phyloP scores from a whole-genome alignment of 163 green algal species.

The Scenedesmus sp. region DNA sequence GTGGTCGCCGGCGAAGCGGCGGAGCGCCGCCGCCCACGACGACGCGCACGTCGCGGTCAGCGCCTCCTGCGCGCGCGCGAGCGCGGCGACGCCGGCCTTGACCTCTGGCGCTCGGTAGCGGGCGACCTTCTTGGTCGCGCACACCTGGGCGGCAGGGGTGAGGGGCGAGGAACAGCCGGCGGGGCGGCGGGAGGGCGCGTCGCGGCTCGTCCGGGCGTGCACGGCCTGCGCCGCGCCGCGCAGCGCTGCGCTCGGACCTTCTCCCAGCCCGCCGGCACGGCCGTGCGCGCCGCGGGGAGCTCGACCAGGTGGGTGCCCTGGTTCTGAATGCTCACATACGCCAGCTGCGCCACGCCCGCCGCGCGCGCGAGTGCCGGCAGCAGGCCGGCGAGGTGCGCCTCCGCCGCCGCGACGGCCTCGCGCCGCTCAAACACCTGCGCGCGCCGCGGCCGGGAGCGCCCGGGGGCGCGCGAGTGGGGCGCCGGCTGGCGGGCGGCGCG shows the following conservation, averaged over 20 bases:
- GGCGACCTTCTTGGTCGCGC: slow-evolving; percentile 54
- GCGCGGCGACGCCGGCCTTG: slow-evolving; percentile 50
- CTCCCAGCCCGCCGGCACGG: slow-evolving; percentile 52
- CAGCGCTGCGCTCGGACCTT: slow-evolving; percentile 50
- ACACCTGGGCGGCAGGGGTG: slow-evolving; percentile 35
- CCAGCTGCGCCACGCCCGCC: slow-evolving; percentile 56
- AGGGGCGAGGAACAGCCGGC: too few relatives aligned
- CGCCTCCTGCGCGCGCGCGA: slow-evolving; percentile 68
- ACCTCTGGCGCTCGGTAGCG: slow-evolving; percentile 86
- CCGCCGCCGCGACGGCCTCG: slow-evolving; percentile 52
- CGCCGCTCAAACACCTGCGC: slow-evolving; percentile 55
- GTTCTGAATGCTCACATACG: slow-evolving; percentile 70
- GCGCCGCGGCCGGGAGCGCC: not conserved
- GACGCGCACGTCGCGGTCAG: slow-evolving; percentile 38
- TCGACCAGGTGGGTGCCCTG: slow-evolving; percentile 80
- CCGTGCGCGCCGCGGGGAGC: slow-evolving; percentile 56
- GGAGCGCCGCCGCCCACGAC: slow-evolving; percentile 46
- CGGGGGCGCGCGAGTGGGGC: not conserved
- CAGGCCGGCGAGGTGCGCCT: slow-evolving; percentile 63
- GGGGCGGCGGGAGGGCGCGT: not conserved
- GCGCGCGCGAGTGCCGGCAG: slow-evolving; percentile 65
- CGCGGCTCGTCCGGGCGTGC: not conserved
- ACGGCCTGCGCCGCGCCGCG: not conserved
- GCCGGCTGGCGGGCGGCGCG: slow-evolving; percentile 46
- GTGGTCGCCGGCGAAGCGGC: slow-evolving; percentile 13